Conservation (phyloP, 2,329 filamentous ascomycete genomes). For the Fusarium kyushuense region DNA sequence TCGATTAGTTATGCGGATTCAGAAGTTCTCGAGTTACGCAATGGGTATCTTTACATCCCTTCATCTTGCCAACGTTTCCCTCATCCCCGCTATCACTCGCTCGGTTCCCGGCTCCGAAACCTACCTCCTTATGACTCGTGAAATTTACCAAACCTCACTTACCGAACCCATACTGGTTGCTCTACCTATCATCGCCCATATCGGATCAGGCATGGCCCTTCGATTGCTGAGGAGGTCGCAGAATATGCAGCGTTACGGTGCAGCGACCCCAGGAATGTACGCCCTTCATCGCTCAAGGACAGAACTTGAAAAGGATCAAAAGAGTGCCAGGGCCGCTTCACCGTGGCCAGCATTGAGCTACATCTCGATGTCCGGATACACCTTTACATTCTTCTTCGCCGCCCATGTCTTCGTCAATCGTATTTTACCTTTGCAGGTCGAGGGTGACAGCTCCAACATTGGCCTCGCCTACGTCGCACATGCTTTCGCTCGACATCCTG, state of each 20-base stretch:
- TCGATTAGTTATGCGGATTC: constrained; percentile 66
- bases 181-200: constrained; percentile 79
- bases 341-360: constrained; percentile 78
- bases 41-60: constrained; percentile 81
- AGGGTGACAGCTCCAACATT: constrained; percentile 88
- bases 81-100: constrained; percentile 80
- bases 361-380: constrained; percentile 79
- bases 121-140: constrained; percentile 89
- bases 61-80: constrained; percentile 83
- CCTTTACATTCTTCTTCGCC: constrained; percentile 72
- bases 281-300: constrained; percentile 52
- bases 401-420: constrained; percentile 84
- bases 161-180: constrained; percentile 84
- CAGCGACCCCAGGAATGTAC: constrained; percentile 68
- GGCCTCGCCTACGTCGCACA: constrained; percentile 87
- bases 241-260: constrained; percentile 80
- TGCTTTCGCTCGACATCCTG: constrained; percentile 79
- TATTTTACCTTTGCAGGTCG: constrained; percentile 77
- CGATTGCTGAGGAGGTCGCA: constrained; percentile 80
- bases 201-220: constrained; percentile 80
- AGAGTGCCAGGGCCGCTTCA: constrained; percentile 37
- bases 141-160: constrained; percentile 88
- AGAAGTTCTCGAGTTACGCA: constrained; percentile 90
- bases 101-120: constrained; percentile 82
- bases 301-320: constrained; percentile 42